Percentiles rank a stretch among this genome's conserved stretches.
phyloP scores from a whole-genome alignment of 2,329 filamentous ascomycete genomes.

The Hypoxylon sp. region DNA sequence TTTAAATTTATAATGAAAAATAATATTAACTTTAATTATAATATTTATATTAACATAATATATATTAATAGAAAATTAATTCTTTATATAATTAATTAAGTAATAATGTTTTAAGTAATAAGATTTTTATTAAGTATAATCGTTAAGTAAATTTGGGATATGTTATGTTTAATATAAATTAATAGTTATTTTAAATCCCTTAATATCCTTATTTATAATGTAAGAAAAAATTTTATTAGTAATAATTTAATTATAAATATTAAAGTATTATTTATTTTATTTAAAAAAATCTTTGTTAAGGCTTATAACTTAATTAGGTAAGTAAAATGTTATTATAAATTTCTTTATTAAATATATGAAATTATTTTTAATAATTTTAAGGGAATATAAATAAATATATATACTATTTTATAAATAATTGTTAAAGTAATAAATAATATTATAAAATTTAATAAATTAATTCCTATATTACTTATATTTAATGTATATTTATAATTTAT shows the following conservation, averaged over 20 bases:
- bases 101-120: background rate
- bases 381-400: background rate
- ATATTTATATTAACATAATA: slow-evolving; percentile 4
- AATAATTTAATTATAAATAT: background rate
- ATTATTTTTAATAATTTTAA: background rate
- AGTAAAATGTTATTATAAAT: background rate
- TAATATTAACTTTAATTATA: slow-evolving; percentile 13
- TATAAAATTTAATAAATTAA: background rate
- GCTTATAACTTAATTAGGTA: background rate
- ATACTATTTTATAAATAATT: background rate
- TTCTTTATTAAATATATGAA: too few species aligned
- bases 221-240: background rate
- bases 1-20: slow-evolving; percentile 15
- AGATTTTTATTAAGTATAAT: background rate
- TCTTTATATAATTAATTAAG: slow-evolving; percentile 7
- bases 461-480: background rate
- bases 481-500: too few species aligned
- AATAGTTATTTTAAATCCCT: background rate
- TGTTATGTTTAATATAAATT: background rate
- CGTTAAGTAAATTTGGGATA: background rate
- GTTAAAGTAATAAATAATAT: background rate
- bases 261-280: too few species aligned
- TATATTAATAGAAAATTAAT: slow-evolving; percentile 4
- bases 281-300: background rate
- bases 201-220: background rate